Conservation (phyloP, 441 rosid genomes). For the Arabidopsis lyrata region DNA sequence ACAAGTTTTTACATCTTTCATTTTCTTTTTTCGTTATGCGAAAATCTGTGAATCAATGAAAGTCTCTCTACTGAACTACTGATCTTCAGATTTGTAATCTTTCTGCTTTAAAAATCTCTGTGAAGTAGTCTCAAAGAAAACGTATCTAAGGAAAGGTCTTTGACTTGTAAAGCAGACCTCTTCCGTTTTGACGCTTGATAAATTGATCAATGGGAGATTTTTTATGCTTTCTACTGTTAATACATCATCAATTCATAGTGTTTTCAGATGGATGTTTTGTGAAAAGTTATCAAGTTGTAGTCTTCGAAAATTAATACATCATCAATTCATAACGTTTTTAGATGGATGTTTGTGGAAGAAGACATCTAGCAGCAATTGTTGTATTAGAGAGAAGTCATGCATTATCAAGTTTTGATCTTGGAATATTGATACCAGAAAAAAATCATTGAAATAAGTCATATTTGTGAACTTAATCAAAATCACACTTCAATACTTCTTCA, state of each 20-base stretch:
- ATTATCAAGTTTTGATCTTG: not conserved
- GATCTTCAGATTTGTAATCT: slow-evolving; percentile 31
- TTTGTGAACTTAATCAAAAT: not conserved
- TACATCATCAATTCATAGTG: not conserved
- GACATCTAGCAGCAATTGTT: not conserved
- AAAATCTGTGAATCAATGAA: slow-evolving; percentile 25
- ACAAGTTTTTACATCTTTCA: not conserved
- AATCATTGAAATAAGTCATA: not conserved
- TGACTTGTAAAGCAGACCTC: slow-evolving; percentile 22
- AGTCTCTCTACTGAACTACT: slow-evolving; percentile 32
- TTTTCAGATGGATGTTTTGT: not conserved
- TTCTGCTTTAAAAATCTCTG: slow-evolving; percentile 3
- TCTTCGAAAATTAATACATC: not conserved
- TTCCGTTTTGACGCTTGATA: slow-evolving; percentile 5
- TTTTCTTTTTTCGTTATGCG: slow-evolving; percentile 10
- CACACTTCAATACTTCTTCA: not conserved
- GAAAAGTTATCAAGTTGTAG: not conserved
- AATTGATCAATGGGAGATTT: slow-evolving; percentile 15
- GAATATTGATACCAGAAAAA: not conserved
- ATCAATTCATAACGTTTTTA: not conserved
- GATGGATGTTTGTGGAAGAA: not conserved
- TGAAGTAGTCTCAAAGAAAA: slow-evolving; percentile 31
- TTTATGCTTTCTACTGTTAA: not conserved
- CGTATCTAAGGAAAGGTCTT: not conserved
- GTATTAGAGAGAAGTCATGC: not conserved